Evolutionary conservation across 768 basidiomycete species (phyloP), one percentile per base, ranked within the genome.

Genomic region (Solioccasus polychromus): DNA sequence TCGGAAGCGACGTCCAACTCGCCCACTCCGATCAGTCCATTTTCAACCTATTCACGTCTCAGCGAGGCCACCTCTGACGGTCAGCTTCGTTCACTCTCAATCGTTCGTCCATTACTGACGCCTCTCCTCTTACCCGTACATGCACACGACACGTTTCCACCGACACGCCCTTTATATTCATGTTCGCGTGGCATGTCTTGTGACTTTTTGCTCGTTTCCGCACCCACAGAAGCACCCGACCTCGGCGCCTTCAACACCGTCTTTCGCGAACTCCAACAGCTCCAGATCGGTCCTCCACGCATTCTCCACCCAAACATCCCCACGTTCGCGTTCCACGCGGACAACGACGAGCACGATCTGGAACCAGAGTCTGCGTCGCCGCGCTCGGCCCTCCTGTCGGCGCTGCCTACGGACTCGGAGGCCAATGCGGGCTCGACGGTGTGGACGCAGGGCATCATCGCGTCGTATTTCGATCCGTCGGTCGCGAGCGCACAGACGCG

Each of bases 221-320:
- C 26, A 3, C 20, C 22, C 24, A 40, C 63, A 79, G 77, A 86
- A 60, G 75, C 77, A 47, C 85, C 85, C 34, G 84, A 87, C 63
- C 73, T 88, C 8, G 87, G 86, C 7, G 82, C 83, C 8, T 88
- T 88, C 63, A 77, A 71, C 12, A 72, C 78, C 28, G 83, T 88
- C 19, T 76, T 88, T 36, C 75, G 84, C n/a, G 85, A 81, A 44
- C 71, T 82, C 64, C 73, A 69, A 17, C 74, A 82, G 44, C 59
- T 82, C 0, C 79, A 82, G 49, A 80, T 71, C 4, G 73, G 71
- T 67, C 58, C 48, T 34, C 60, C 56, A 36, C 63, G 59, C 30
- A 48, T 49, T 44, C 50, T 62, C 19, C 51, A 63, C 37, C 38
- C 44, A 49, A 59, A 42, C 6, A 18, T 57, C 9, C 51, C 55